A percentile compares a stretch with the other conserved stretches of the same genome.
These are phyloP conservation scores for Acacia concinna DNA, from an alignment of 331 rosid species.

Conservation along the genomic window DNA sequence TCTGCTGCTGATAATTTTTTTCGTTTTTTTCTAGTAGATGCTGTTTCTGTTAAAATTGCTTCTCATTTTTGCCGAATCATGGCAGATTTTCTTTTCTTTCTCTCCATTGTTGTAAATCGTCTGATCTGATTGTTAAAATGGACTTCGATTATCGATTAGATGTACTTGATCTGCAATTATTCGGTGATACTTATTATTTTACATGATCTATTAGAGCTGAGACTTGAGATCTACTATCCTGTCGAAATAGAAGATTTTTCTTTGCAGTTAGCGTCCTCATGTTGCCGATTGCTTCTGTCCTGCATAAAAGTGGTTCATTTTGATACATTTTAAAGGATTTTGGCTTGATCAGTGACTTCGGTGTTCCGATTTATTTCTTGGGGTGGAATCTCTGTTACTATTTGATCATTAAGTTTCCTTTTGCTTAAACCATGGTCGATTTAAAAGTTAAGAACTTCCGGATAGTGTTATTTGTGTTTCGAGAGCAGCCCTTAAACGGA, in stretches of 20 bases:
- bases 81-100: not conserved
- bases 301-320: not conserved
- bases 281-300: not conserved
- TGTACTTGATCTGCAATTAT: conserved; percentile 37
- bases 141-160: conserved; percentile 20
- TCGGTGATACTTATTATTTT: not conserved
- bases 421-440: not conserved
- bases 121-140: conserved; percentile 1
- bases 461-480: not conserved
- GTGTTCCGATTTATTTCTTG: conserved; percentile 27
- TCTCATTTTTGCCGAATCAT: not conserved
- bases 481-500: not conserved
- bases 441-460: not conserved
- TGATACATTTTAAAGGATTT: not conserved
- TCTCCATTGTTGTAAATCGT: not conserved
- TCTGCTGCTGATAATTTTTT: not conserved
- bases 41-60: not conserved
- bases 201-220: conserved; percentile 11
- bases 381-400: not conserved
- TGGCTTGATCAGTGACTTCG: not conserved
- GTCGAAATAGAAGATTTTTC: not conserved
- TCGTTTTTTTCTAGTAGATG: not conserved
- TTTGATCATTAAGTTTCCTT: not conserved
- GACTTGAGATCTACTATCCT: conserved; percentile 31
- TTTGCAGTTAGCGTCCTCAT: not conserved